Evolutionary conservation across 148 eudicot genomes (phyloP), one percentile per base, ranked within the genome.

Genomic region (Talinum fruticosum): DNA sequence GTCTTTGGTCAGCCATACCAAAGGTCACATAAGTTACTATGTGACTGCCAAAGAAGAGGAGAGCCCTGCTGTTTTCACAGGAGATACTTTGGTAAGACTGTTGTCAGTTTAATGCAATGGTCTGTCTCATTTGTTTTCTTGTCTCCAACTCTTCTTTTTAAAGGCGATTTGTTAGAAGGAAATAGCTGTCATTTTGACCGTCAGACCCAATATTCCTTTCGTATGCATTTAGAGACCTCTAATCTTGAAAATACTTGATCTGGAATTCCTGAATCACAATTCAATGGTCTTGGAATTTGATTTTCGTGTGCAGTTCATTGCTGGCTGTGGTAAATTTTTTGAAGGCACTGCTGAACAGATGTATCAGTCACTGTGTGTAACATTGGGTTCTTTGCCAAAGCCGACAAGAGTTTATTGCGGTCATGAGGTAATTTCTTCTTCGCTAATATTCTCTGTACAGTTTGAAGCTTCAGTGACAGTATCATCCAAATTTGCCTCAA

Each of bases 341-440:
- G 99, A 95, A 84, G 99, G 99, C 78, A 92, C 97, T 66, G 96
- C 99, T 37, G 99, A 95, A 66, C 91, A 95, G 83, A 95, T 95
- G 99, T 85, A 95, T 83, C 91, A 92, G 75, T 93, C 99, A 30
- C 89, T 95, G 23, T 95, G 97, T 71, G 89, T 84, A 76, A 95
- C 96, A 71, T 80, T 95, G 85, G 88, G 84, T 75, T 95, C 99
- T 6, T 80, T 95, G 86, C 99, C 99, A 28, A 84, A 93, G 83
- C 96, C 93, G 32, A 95, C 99, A 81, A 83, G 77, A 71, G 99
- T 95, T 76, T 95, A 85, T 78, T 92, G 99, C 78, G 99, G 97
- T 44, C 99, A 95, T 83, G 99, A 95, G 96, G 99, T 95, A 83
- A 82, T 30, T 32, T 30, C n/a, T n/a, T 16, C 15, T 71, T 37